Percentiles rank a stretch among this genome's conserved stretches.
Conservation (phyloP, 139 green algal species). For the Ettlia oleoabundans region DNA sequence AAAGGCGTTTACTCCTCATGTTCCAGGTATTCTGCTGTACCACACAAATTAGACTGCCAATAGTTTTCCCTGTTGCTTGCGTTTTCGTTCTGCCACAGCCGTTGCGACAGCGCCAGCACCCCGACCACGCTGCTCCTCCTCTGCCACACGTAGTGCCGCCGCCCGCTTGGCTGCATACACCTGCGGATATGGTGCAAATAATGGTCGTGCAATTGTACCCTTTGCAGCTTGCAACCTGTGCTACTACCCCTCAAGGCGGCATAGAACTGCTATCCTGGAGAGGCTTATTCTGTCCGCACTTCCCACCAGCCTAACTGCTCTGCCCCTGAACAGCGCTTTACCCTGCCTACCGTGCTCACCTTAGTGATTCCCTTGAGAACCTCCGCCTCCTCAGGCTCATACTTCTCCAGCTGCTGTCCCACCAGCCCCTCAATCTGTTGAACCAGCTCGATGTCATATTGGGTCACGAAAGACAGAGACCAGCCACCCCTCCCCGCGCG, state of each 20-base stretch:
- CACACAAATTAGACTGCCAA: background rate
- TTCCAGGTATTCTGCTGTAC: too few relatives aligned
- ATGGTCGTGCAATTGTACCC: background rate
- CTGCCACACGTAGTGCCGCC: slow-evolving; percentile 60
- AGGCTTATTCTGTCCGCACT: background rate
- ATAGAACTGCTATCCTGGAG: too few relatives aligned
- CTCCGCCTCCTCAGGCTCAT: slow-evolving; percentile 67
- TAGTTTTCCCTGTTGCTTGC: slow-evolving; percentile 14
- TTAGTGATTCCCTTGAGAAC: slow-evolving; percentile 86
- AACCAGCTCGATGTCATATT: slow-evolving; percentile 86
- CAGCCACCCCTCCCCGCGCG: slow-evolving; percentile 82
- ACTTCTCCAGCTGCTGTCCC: slow-evolving; percentile 66
- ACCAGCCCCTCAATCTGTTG: slow-evolving; percentile 61
- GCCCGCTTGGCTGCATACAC: slow-evolving; percentile 72
- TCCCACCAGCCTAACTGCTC: background rate
- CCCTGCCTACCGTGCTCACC: too few relatives aligned
- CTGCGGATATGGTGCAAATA: slow-evolving; percentile 1
- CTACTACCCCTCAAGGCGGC: too few relatives aligned
- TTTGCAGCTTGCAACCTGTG: background rate
- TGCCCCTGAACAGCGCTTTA: background rate
- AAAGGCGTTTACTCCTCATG: too few relatives aligned
- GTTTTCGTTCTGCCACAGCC: slow-evolving; percentile 10
- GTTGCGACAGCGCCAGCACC: slow-evolving; percentile 5
- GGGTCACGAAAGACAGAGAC: slow-evolving; percentile 88
- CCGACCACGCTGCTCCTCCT: slow-evolving; percentile 37